Conservation (phyloP, 768 basidiomycete genomes). For the Scleroderma citrinum region DNA sequence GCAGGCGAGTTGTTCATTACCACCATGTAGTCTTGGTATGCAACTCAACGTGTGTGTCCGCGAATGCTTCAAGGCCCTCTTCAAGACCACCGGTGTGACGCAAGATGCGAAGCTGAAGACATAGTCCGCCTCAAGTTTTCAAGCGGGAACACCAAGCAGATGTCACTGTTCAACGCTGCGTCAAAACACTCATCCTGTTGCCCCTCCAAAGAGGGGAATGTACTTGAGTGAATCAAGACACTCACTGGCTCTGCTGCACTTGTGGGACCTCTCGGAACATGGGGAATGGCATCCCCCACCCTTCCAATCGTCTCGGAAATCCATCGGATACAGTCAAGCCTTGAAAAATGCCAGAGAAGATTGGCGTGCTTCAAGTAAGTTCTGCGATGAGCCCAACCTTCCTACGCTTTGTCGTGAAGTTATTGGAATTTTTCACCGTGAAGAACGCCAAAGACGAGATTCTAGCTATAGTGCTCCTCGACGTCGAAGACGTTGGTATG, state of each 20-base stretch:
- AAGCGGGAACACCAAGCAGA: not conserved
- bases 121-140: not conserved
- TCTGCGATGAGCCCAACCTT: not conserved
- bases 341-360: not conserved
- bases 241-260: constrained; percentile 3
- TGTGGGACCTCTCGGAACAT: not conserved
- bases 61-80: constrained; percentile 1
- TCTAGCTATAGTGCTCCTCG: not conserved
- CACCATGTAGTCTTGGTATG: constrained; percentile 5
- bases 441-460: not conserved
- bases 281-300: not conserved
- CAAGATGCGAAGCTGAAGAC: constrained; percentile 1
- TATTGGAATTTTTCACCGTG: not conserved
- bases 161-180: not conserved
- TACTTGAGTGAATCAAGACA: constrained; percentile 8
- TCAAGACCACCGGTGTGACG: constrained; percentile 6
- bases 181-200: not conserved
- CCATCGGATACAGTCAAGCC: not conserved
- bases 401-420: not conserved
- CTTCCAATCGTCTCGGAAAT: not conserved
- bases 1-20: constrained; percentile 7
- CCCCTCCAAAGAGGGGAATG: constrained; percentile 1
- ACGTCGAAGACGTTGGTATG: not conserved
- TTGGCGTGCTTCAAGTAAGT: not conserved
- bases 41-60: constrained; percentile 9